Percentiles rank a stretch among this genome's conserved stretches.
Evolutionary conservation across 202 grass and related monocot species (phyloP).

Genomic region (Carex sylvatica): DNA sequence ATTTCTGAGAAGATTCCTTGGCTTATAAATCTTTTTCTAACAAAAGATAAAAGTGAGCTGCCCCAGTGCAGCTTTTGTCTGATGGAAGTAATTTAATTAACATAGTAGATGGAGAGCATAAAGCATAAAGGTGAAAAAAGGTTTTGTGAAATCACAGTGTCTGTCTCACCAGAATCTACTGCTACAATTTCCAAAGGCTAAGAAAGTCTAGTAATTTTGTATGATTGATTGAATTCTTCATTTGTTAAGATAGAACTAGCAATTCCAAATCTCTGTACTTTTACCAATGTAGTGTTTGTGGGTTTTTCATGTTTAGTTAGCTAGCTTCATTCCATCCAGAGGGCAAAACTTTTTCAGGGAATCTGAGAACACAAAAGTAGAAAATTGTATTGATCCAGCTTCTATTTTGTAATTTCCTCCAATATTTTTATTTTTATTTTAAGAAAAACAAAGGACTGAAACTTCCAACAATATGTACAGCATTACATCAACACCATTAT

Average conservation of each 20-base stretch:
- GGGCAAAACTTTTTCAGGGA: neutral
- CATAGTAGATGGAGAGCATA: constrained; percentile 10
- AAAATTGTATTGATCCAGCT: neutral
- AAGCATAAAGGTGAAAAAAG: constrained; percentile 4
- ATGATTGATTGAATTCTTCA: neutral
- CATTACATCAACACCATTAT: neutral
- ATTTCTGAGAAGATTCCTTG: constrained; percentile 25
- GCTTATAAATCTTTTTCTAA: neutral
- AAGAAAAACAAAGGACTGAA: neutral
- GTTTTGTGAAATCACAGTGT: neutral
- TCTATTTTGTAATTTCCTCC: neutral
- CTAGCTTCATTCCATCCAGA: neutral
- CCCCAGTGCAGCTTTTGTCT: constrained; percentile 27
- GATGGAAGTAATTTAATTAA: constrained; percentile 14
- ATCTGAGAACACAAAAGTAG: neutral
- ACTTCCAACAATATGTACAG: neutral
- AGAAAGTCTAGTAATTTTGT: neutral
- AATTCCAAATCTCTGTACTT: neutral
- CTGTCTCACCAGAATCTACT: constrained; percentile 6
- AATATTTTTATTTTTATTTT: neutral
- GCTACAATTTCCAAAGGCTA: constrained; percentile 26
- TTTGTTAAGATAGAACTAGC: neutral
- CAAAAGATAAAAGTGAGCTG: constrained; percentile 15
- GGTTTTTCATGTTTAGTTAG: neutral
- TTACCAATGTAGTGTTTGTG: neutral